Base-by-base conservation (phyloP, 2,329 filamentous ascomycete species). In the Pleomassaria siparia region DNA sequence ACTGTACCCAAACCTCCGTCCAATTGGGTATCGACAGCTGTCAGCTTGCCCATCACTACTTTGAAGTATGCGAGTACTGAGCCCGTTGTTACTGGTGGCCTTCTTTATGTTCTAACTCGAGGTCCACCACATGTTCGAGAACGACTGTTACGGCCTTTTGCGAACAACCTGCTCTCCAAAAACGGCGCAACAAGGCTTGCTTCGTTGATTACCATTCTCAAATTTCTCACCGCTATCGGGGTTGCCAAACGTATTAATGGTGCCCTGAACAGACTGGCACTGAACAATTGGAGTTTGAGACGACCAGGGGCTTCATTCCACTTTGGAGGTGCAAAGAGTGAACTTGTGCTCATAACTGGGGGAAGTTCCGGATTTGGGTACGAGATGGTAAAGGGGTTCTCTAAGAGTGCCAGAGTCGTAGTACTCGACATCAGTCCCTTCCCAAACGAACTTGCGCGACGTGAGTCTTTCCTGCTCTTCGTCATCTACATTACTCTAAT, bases 251-350 rank as follows among this genome's bases (percentile, higher is more conserved):
- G 51, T 12, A 45, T 56, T 16, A 62, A 59, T 30, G 16, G 40
- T 15, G 53, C 47, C 0, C 36, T 65, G 25, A 64, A 63, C 29
- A 26, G 50, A 2, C 35, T 61, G 25, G 63, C 63, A 9, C 54
- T 58, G 44, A 65, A 75, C 58, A 70, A 72, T 46, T 74, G 71
- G 66, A 45, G 43, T 1, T 40, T 64, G 2, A 37, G 50, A 2
- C 53, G 69, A 62, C 51, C 41, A 12, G 59, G 61, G 4, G 51
- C 51, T 13, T 43, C 50, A 0, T 64, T 60, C 42, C 29, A 47
- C 15, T 64, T 64, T 18, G 58, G 61, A 1, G 49, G 45, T 0
- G 37, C n/a, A 11, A 63, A 61, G 40, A 42, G 54, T 22, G 63
- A 67, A 46, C 13, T 66, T 13, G 53, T 64, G 16, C 43, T 67